phyloP scores from a whole-genome alignment of 1,139 yeast genomes.

The Pichia sp. region DNA sequence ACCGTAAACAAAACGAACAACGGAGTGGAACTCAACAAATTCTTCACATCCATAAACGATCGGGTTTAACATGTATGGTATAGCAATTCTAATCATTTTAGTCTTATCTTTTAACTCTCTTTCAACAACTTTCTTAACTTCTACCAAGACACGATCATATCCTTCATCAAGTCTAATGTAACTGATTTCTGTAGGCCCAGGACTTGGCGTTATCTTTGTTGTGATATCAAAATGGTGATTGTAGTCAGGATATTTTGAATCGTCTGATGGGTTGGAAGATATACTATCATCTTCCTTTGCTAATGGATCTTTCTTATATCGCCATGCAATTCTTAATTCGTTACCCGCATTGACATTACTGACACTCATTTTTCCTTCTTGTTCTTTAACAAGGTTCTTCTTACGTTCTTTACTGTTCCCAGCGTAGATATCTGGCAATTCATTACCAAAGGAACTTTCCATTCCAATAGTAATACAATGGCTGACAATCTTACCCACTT shows the following conservation, averaged over 20 bases:
- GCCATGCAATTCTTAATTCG: conserved; percentile 84
- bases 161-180: conserved; percentile 42
- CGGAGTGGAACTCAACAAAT: conserved; percentile 38
- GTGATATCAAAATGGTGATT: conserved; percentile 78
- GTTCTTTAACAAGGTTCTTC: conserved; percentile 53
- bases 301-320: conserved; percentile 49
- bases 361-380: conserved; percentile 66
- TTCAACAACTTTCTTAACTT: conserved; percentile 43
- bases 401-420: conserved; percentile 69
- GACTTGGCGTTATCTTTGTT: conserved; percentile 63
- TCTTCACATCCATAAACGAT: conserved; percentile 58
- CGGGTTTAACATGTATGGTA: conserved; percentile 83
- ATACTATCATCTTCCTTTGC: not conserved
- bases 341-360: conserved; percentile 52
- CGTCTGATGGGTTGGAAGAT: conserved; percentile 21
- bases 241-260: conserved; percentile 48
- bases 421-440: conserved; percentile 77
- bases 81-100: conserved; percentile 59
- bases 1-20: conserved; percentile 62
- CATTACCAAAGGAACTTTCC: conserved; percentile 60
- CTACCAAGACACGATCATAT: conserved; percentile 35
- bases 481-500: conserved; percentile 33
- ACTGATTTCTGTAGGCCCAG: conserved; percentile 59
- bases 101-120: conserved; percentile 30
- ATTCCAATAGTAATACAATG: conserved; percentile 71